These are phyloP conservation scores for Hygrophoropsis aurantiaca DNA, from an alignment of 768 basidiomycete genomes.

Conservation along the genomic window DNA sequence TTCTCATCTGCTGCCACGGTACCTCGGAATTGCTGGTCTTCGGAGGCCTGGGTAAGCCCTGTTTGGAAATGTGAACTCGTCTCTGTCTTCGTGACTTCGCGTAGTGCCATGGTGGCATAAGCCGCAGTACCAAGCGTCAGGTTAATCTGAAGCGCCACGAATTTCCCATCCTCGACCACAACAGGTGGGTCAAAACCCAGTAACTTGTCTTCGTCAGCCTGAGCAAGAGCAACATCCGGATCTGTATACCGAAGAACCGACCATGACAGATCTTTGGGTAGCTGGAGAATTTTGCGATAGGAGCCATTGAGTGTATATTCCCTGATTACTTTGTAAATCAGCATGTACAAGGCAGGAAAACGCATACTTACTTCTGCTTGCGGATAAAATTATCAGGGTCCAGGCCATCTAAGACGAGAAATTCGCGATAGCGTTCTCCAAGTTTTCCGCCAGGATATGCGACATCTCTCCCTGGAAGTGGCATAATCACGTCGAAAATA, in stretches of 20 bases:
- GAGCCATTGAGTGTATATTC: slow-evolving; percentile 93
- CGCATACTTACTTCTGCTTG: slow-evolving; percentile 73
- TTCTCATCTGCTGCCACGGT: slow-evolving; percentile 23
- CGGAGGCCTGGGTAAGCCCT: slow-evolving; percentile 70
- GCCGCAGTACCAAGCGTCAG: slow-evolving; percentile 87
- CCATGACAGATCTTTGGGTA: slow-evolving; percentile 83
- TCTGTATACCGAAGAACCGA: slow-evolving; percentile 85
- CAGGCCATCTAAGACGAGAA: slow-evolving; percentile 81
- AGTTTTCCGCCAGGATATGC: slow-evolving; percentile 86
- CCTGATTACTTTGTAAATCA: slow-evolving; percentile 38
- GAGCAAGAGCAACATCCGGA: slow-evolving; percentile 87
- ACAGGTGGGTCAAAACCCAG: slow-evolving; percentile 77
- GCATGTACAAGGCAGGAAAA: slow-evolving; percentile 2
- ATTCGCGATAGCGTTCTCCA: slow-evolving; percentile 84
- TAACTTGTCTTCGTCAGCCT: slow-evolving; percentile 93
- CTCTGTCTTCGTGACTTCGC: slow-evolving; percentile 93
- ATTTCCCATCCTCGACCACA: slow-evolving; percentile 70
- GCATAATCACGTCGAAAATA: slow-evolving; percentile 96
- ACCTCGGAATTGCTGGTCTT: slow-evolving; percentile 80
- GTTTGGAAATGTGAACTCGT: slow-evolving; percentile 91
- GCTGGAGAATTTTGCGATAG: slow-evolving; percentile 88
- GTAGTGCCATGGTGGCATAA: slow-evolving; percentile 97
- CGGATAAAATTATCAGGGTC: slow-evolving; percentile 88
- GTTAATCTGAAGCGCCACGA: slow-evolving; percentile 83
- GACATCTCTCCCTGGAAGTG: slow-evolving; percentile 94